Conservation (phyloP, 768 basidiomycete genomes). For the Auriscalpium orientale region DNA sequence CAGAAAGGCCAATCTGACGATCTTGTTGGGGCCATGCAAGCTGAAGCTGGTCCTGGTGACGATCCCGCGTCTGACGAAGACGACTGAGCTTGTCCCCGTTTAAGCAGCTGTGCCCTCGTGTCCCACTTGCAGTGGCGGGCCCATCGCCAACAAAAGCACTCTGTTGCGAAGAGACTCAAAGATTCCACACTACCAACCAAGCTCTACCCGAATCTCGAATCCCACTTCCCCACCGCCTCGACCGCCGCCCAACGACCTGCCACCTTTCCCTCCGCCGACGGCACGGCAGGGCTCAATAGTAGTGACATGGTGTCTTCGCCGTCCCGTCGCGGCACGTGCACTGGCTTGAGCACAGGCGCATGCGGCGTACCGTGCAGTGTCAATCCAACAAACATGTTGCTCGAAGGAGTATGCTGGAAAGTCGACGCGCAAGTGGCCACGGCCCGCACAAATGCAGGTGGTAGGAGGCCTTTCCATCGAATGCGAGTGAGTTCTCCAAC, state of each 20-base stretch:
- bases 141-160: no score
- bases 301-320: conserved; percentile 49
- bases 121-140: no score
- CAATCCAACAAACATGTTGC: conserved; percentile 33
- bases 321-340: conserved; percentile 36
- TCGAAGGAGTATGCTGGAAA: conserved; percentile 12
- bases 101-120: no score
- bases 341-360: conserved; percentile 39
- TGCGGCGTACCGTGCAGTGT: conserved; percentile 35
- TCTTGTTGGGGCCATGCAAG: conserved; percentile 76
- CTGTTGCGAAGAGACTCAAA: no score
- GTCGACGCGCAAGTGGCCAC: conserved; percentile 41
- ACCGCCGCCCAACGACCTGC: neutral
- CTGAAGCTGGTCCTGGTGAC: conserved; percentile 49
- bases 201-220: conserved; percentile 32
- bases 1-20: conserved; percentile 78
- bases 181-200: neutral
- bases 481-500: conserved; percentile 45
- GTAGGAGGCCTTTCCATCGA: conserved; percentile 54
- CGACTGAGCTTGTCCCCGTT: conserved; percentile 28
- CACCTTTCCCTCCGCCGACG: neutral
- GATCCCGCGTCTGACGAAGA: conserved; percentile 57
- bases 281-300: conserved; percentile 14
- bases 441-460: conserved; percentile 42
- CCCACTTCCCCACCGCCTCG: conserved; percentile 21